Percentiles rank a stretch among this genome's conserved stretches.
These are phyloP conservation scores for Wallemia mellicola DNA, from an alignment of 1,284 basidiomycete genomes.

Conservation along the genomic window DNA sequence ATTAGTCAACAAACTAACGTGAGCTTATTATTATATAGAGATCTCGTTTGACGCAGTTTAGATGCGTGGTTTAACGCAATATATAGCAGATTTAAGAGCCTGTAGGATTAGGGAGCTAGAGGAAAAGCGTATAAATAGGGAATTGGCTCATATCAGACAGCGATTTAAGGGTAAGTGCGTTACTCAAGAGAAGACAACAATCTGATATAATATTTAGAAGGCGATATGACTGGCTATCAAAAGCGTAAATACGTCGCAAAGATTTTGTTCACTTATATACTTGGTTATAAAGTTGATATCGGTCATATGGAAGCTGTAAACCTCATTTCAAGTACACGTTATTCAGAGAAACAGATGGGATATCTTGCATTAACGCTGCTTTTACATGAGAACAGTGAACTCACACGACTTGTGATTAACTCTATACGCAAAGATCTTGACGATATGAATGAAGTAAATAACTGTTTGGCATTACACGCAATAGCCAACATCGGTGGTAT, in stretches of 20 bases:
- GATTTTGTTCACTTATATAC: constrained; percentile 95
- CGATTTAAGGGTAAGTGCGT: constrained; percentile 59
- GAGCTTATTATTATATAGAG: neutral
- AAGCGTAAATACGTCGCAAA: constrained; percentile 36
- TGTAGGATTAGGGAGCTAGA: constrained; percentile 63
- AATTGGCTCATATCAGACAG: constrained; percentile 98
- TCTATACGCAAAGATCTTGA: constrained; percentile 93
- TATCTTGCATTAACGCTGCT: constrained; percentile 88
- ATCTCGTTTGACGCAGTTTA: neutral
- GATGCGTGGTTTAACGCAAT: constrained; percentile 22
- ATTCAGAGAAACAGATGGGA: constrained; percentile 97
- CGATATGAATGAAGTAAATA: constrained; percentile 75
- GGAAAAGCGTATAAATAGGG: constrained; percentile 94
- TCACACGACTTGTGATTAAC: constrained; percentile 81
- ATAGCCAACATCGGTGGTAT: constrained; percentile 93
- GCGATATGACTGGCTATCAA: constrained; percentile 88
- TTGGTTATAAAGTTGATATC: constrained; percentile 94
- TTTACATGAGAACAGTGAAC: constrained; percentile 96
- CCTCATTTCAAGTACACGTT: constrained; percentile 77
- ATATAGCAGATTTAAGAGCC: constrained; percentile 91
- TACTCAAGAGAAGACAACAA: too few species aligned
- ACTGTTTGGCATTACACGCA: constrained; percentile 86
- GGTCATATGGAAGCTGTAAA: constrained; percentile 99
- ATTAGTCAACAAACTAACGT: neutral
- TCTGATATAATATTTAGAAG: constrained; percentile 29